Evolutionary conservation across 345 rosid genomes (phyloP).

Genomic region (Citrus hindsii): DNA sequence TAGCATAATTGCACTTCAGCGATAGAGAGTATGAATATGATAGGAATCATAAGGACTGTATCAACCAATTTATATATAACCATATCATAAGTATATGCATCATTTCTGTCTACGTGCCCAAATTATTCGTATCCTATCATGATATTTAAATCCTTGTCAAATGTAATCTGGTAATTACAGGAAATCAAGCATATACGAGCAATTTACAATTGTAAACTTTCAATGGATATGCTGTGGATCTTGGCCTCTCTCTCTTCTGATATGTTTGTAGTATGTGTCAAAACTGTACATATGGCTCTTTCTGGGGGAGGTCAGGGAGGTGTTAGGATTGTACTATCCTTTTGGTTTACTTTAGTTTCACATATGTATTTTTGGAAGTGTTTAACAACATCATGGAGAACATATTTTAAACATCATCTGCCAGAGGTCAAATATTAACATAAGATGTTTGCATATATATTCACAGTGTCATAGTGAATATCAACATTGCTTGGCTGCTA

Average conservation of each 20-base stretch:
- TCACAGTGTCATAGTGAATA: background rate
- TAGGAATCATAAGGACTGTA: background rate
- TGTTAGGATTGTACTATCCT: background rate
- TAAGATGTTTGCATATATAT: background rate
- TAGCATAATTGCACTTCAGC: background rate
- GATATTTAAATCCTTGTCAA: background rate
- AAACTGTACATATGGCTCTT: background rate
- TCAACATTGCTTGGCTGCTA: background rate
- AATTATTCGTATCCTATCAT: background rate
- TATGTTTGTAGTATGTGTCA: background rate
- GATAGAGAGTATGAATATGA: background rate
- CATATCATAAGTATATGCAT: background rate
- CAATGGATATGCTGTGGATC: background rate
- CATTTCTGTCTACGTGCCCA: background rate
- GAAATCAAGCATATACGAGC: background rate
- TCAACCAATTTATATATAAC: background rate
- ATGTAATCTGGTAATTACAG: background rate
- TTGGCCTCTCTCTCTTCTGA: background rate
- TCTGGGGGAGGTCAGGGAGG: background rate
- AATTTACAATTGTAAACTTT: background rate
- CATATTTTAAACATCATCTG: background rate
- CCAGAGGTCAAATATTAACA: background rate
- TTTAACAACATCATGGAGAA: background rate
- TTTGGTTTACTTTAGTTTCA: background rate
- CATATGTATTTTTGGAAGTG: background rate